These are phyloP conservation scores for Cyclostephanos tholiformis DNA, from an alignment of 108 stramenopile genomes.

Conservation along the genomic window DNA sequence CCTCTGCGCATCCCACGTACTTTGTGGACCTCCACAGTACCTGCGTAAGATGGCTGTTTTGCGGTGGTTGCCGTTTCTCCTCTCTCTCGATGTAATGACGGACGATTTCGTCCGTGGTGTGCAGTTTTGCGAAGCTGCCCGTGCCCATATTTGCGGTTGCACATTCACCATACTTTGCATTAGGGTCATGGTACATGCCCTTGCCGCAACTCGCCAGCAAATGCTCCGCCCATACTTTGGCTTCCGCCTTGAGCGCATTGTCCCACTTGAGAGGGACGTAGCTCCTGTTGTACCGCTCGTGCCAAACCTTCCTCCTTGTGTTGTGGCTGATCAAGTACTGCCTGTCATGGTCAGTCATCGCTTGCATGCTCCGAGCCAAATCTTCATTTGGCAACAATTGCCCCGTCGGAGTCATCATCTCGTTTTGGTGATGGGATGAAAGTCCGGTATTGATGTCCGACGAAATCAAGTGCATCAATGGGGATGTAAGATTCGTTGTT, in stretches of 20 bases:
- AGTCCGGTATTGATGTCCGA: not conserved
- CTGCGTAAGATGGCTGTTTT: conserved; percentile 47
- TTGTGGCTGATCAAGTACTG: conserved; percentile 26
- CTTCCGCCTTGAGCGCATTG: conserved; percentile 27
- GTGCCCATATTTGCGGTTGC: conserved; percentile 37
- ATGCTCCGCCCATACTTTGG: conserved; percentile 29
- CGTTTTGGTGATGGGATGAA: no score
- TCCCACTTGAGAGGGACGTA: conserved; percentile 32
- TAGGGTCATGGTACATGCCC: conserved; percentile 48
- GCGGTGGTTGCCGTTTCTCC: conserved; percentile 19
- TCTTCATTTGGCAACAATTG: conserved; percentile 22
- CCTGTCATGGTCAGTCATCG: conserved; percentile 21
- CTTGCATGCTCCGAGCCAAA: conserved; percentile 10
- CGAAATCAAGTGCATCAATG: not conserved
- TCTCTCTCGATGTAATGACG: conserved; percentile 44
- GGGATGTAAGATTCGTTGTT: not conserved
- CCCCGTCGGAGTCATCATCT: not conserved
- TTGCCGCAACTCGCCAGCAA: conserved; percentile 31
- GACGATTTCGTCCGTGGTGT: conserved; percentile 26
- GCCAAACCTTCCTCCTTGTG: conserved; percentile 19
- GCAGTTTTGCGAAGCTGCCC: conserved; percentile 26
- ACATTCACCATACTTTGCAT: conserved; percentile 41
- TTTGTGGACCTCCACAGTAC: conserved; percentile 40
- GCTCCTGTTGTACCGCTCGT: conserved; percentile 11
- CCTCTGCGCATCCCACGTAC: conserved; percentile 52